These are phyloP conservation scores for Oryza officinalis DNA, from an alignment of 176 grass and related monocot species.

Conservation along the genomic window DNA sequence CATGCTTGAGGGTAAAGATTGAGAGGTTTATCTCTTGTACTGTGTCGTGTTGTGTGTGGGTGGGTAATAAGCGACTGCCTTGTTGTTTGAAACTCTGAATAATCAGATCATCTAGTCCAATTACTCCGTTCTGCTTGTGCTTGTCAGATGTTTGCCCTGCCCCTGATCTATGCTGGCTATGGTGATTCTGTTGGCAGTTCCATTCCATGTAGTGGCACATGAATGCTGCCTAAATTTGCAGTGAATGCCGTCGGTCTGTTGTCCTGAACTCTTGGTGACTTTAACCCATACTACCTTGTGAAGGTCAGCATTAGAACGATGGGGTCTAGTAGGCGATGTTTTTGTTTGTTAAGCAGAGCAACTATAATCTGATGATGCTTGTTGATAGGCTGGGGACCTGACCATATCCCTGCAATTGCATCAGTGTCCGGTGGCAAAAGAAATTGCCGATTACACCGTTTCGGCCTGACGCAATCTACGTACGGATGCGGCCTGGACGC, in stretches of 20 bases:
- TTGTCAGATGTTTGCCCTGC: neutral
- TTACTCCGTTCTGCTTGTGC: neutral
- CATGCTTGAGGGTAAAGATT: constrained; percentile 10
- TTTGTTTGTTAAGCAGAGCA: too few relatives aligned
- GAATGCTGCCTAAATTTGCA: neutral
- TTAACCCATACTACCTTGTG: too few relatives aligned
- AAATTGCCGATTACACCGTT: too few relatives aligned
- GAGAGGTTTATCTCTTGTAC: constrained; percentile 28
- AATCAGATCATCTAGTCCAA: constrained; percentile 10
- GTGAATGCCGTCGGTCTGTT: neutral
- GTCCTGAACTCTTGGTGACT: too few relatives aligned
- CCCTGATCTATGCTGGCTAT: neutral
- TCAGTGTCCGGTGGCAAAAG: too few relatives aligned
- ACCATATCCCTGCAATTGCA: too few relatives aligned
- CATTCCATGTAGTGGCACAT: neutral
- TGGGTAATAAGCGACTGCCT: constrained; percentile 34
- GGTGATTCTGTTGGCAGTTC: neutral
- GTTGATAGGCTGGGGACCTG: too few relatives aligned
- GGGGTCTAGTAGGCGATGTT: too few relatives aligned
- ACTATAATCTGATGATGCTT: too few relatives aligned
- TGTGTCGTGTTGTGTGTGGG: constrained; percentile 11
- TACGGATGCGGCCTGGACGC: too few relatives aligned
- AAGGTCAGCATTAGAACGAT: neutral
- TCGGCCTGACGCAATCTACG: too few relatives aligned
- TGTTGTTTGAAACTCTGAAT: constrained; percentile 30